Evolutionary conservation across 2,329 filamentous ascomycete species (phyloP), one percentile per base, ranked within the genome.

Genomic region (Lojkania enalia): DNA sequence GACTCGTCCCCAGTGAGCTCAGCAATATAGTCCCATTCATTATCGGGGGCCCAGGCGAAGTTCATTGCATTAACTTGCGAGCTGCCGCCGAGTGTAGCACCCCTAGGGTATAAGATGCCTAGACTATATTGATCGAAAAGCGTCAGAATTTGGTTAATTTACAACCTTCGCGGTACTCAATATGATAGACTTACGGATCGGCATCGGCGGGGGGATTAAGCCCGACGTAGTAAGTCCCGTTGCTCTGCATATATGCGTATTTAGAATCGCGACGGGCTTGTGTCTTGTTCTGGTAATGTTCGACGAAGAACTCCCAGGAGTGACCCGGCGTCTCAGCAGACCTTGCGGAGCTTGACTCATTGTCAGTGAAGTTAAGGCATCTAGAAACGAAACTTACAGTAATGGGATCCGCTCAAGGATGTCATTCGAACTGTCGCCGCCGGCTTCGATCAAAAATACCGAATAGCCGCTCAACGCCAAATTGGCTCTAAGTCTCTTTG

Each of bases 11-110:
- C 47, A 25, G 82, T 85, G 29, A 83, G 54, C 7, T 70, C 63
- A 4, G 74, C 76, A 42, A 85, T 78, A 52, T 77, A 67, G 33
- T 80, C 70, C 70, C 78, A 85, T 60, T 85, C 82, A 29, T 73
- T 77, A 21, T 78, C 73, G 40, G 78, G 73, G 0, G 82, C 45
- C 46, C 79, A 76, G n/a, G 82, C 70, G 15, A 76, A 72, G 36
- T 84, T 76, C 42, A 82, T 64, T 2, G 80, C 81, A 39, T 85
- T 84, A 61, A 85, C 81, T n/a, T 76, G 74, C 0, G 77, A 74
- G 59, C 78, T 80, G 12, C 79, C 79, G 31, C 79, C 78, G 2
- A 82, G 66, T 3, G 73, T 76, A n/a, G 73, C 77, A 1, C 77
- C 71, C 9, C 80, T 74, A 13, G 79, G 79, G 51, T 83, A 83